phyloP scores from a whole-genome alignment of 441 rosid genomes.

The Bocquillonia castaneifolia region DNA sequence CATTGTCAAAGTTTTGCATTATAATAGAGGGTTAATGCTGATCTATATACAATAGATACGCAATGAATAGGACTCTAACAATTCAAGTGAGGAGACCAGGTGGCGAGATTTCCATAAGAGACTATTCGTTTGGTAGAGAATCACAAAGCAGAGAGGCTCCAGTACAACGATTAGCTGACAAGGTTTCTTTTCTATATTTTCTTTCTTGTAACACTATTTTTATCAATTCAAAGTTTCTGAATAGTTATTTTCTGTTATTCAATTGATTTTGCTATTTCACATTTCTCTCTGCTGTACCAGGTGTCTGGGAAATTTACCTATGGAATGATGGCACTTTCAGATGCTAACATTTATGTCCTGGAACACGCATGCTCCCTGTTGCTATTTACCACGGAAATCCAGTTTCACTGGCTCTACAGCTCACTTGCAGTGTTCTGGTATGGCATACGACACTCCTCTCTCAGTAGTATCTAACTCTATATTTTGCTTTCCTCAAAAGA shows the following conservation, averaged over 20 bases:
- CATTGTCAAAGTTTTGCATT: too few relatives aligned
- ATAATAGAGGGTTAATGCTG: too few relatives aligned
- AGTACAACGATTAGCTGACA: slow-evolving; percentile 88
- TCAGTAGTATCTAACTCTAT: not conserved
- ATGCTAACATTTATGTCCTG: slow-evolving; percentile 85
- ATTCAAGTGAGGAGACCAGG: slow-evolving; percentile 89
- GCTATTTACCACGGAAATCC: slow-evolving; percentile 62
- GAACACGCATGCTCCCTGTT: slow-evolving; percentile 62
- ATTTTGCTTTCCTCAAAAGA: not conserved
- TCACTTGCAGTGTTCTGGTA: slow-evolving; percentile 98
- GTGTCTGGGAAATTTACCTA: slow-evolving; percentile 93
- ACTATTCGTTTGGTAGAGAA: slow-evolving; percentile 89
- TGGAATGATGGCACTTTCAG: slow-evolving; percentile 95
- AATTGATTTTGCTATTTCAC: not conserved
- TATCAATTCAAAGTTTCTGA: slow-evolving; percentile 8
- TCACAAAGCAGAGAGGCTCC: slow-evolving; percentile 96
- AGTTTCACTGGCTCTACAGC: slow-evolving; percentile 84
- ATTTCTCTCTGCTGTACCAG: slow-evolving; percentile 31
- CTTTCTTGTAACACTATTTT: not conserved
- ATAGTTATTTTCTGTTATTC: not conserved
- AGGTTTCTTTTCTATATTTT: slow-evolving; percentile 47
- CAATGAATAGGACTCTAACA: slow-evolving; percentile 90
- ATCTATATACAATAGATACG: too few relatives aligned
- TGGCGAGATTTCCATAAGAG: slow-evolving; percentile 90
- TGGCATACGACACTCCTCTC: slow-evolving; percentile 8